These are phyloP conservation scores for Kitagawia praeruptora DNA, from an alignment of 129 eudicot species.

Conservation along the genomic window DNA sequence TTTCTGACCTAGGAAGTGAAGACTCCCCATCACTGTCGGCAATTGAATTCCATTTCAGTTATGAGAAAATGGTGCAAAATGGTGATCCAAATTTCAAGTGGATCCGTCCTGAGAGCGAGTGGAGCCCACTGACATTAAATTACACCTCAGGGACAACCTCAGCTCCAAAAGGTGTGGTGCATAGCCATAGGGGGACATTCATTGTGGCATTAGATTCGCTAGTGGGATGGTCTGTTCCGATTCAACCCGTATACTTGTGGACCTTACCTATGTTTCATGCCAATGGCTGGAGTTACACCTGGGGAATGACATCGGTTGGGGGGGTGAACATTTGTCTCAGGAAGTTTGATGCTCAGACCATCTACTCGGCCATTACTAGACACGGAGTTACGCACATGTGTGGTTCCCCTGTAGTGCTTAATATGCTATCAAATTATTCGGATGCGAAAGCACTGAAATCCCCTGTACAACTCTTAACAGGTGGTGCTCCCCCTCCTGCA, in stretches of 20 bases:
- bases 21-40: neutral
- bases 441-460: neutral
- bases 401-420: slow-evolving; percentile 24
- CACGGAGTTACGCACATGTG: slow-evolving; percentile 22
- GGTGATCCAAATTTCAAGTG: slow-evolving; percentile 16
- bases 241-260: slow-evolving; percentile 19
- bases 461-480: slow-evolving; percentile 14
- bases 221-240: slow-evolving; percentile 17
- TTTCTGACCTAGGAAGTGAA: neutral
- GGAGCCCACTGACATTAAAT: slow-evolving; percentile 18
- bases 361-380: neutral
- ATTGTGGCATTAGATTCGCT: slow-evolving; percentile 12
- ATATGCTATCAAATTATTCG: slow-evolving; percentile 4
- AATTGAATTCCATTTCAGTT: neutral
- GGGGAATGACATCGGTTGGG: slow-evolving; percentile 21
- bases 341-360: neutral
- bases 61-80: slow-evolving; percentile 8
- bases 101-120: slow-evolving; percentile 16
- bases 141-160: slow-evolving; percentile 26
- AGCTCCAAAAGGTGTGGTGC: slow-evolving; percentile 21
- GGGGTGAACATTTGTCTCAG: slow-evolving; percentile 18
- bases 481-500: slow-evolving; percentile 18
- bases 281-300: slow-evolving; percentile 18
- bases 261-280: slow-evolving; percentile 22
- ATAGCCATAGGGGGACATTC: slow-evolving; percentile 17